Conservation (phyloP, 1,284 basidiomycete genomes). For the Fomitiporia mediterranea region DNA sequence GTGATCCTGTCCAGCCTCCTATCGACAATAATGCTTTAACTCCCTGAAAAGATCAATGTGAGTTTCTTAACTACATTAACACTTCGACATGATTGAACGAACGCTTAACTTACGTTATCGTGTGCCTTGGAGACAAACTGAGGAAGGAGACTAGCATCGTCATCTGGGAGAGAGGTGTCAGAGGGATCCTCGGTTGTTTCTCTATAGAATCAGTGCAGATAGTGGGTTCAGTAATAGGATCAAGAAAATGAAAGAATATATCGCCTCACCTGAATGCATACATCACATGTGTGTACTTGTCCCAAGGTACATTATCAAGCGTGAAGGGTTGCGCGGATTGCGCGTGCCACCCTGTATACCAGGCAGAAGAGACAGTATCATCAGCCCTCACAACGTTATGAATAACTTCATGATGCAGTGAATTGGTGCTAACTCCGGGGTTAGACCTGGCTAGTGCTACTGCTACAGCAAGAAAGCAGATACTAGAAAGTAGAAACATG, state of each 20-base stretch:
- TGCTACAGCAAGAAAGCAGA: no score
- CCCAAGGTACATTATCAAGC: constrained; percentile 50
- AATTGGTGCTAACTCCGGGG: no score
- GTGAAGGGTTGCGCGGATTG: constrained; percentile 39
- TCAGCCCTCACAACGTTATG: no score
- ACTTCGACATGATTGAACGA: not conserved
- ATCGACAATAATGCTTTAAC: constrained; percentile 76
- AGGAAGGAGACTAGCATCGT: constrained; percentile 41
- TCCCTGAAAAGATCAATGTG: constrained; percentile 35
- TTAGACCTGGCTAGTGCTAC: no score
- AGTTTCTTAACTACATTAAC: no score
- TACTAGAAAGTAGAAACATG: no score
- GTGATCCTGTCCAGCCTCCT: constrained; percentile 84
- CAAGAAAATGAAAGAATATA: not conserved
- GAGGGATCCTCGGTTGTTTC: constrained; percentile 42
- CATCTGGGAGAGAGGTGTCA: constrained; percentile 36
- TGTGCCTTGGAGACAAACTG: constrained; percentile 50
- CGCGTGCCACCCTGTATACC: constrained; percentile 63
- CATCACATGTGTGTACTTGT: constrained; percentile 56
- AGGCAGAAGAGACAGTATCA: constrained; percentile 48
- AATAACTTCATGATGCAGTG: no score
- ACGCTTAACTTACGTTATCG: constrained; percentile 39
- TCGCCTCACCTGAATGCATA: constrained; percentile 70
- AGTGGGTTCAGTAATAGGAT: not conserved
- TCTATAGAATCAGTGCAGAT: not conserved